A percentile compares a stretch with the other conserved stretches of the same genome.
These are phyloP conservation scores for Voacanga thouarsii DNA, from an alignment of 257 asterid species.

Conservation along the genomic window DNA sequence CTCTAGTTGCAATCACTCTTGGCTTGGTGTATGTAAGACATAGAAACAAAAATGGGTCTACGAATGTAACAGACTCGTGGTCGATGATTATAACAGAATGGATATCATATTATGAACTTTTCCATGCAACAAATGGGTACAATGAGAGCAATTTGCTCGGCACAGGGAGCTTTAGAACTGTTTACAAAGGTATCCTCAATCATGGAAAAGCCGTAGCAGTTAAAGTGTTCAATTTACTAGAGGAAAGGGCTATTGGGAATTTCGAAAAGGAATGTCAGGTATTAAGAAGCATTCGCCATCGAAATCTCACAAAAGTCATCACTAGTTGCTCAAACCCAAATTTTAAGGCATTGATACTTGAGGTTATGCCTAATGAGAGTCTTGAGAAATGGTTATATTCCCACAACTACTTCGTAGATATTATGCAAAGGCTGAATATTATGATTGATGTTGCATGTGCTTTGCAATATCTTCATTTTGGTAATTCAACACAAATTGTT, in stretches of 20 bases:
- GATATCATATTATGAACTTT: too few species aligned
- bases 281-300: background rate
- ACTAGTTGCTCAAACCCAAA: background rate
- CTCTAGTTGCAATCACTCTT: too few species aligned
- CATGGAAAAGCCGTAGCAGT: background rate
- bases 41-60: too few species aligned
- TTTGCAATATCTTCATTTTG: conserved; percentile 8
- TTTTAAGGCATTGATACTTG: conserved; percentile 3
- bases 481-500: background rate
- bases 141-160: too few species aligned
- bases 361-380: background rate
- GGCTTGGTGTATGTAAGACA: too few species aligned
- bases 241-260: background rate
- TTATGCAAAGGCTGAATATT: background rate
- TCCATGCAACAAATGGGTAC: too few species aligned
- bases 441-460: conserved; percentile 2
- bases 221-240: conserved; percentile 3
- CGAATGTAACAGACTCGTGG: too few species aligned
- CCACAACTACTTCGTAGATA: background rate
- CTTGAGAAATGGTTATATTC: conserved; percentile 8
- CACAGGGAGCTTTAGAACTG: too few species aligned
- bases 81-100: too few species aligned
- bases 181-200: background rate
- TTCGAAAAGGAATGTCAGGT: background rate
- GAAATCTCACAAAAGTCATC: too few species aligned